Evolutionary conservation across 768 basidiomycete species (phyloP).

Genomic region (Russula foetens): DNA sequence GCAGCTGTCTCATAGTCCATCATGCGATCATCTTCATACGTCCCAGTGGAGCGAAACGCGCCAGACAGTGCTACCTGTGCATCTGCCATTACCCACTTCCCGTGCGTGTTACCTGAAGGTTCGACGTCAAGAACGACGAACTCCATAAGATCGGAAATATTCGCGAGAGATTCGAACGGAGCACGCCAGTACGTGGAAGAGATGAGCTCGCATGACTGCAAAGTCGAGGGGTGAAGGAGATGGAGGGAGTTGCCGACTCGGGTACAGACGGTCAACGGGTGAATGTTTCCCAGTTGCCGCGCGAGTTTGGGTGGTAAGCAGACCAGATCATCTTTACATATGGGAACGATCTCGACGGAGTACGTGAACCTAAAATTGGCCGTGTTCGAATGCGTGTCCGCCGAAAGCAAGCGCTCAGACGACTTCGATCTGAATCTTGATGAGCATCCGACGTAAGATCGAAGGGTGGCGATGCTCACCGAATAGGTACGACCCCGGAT

Average conservation of each 20-base stretch:
- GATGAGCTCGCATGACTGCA: conserved; percentile 76
- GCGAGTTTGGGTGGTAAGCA: conserved; percentile 83
- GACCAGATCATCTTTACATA: conserved; percentile 97
- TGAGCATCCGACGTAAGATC: background rate
- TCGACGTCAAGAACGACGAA: conserved; percentile 95
- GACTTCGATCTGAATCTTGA: conserved; percentile 60
- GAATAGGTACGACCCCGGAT: conserved; percentile 74
- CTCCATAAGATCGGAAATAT: conserved; percentile 79
- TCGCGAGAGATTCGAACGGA: conserved; percentile 80
- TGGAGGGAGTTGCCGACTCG: conserved; percentile 91
- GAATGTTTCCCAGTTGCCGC: conserved; percentile 78
- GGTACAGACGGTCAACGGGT: conserved; percentile 76
- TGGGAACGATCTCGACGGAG: conserved; percentile 92
- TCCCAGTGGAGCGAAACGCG: conserved; percentile 55
- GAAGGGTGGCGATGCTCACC: conserved; percentile 41
- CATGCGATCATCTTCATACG: conserved; percentile 32
- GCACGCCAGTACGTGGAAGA: conserved; percentile 83
- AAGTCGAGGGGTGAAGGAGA: conserved; percentile 80
- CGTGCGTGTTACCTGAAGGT: conserved; percentile 59
- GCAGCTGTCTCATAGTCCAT: conserved; percentile 58
- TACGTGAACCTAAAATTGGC: conserved; percentile 97
- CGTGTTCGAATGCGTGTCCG: conserved; percentile 86
- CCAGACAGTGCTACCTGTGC: conserved; percentile 86
- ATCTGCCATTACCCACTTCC: conserved; percentile 78
- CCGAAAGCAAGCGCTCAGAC: conserved; percentile 90